phyloP scores from a whole-genome alignment of 2,329 filamentous ascomycete species.

The Aspergillus tamarii region DNA sequence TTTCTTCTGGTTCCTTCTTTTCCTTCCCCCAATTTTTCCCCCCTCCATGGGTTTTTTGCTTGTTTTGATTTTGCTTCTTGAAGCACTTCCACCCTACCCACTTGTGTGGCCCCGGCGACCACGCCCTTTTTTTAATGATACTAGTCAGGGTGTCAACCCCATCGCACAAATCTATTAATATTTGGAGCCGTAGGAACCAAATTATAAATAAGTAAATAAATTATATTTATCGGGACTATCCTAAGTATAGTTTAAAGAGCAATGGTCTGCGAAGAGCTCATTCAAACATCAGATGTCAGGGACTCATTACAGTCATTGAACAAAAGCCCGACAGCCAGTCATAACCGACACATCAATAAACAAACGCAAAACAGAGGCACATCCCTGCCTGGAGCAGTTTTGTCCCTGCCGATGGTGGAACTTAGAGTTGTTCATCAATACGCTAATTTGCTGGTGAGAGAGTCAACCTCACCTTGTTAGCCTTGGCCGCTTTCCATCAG shows the following conservation, averaged over 20 bases:
- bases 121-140: slow-evolving; percentile 12
- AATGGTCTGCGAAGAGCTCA: not conserved
- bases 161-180: slow-evolving; percentile 23
- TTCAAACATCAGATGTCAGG: not conserved
- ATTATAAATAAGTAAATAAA: not conserved
- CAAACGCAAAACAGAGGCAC: not conserved
- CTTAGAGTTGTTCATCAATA: not conserved
- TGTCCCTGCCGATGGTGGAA: not conserved
- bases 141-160: slow-evolving; percentile 22
- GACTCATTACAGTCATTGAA: not conserved
- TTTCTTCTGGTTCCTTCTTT: not conserved
- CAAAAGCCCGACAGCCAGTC: not conserved
- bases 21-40: slow-evolving; percentile 1
- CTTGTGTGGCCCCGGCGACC: slow-evolving; percentile 38
- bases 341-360: not conserved
- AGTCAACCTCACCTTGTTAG: not conserved
- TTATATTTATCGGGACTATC: not conserved
- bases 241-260: not conserved
- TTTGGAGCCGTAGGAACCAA: not conserved
- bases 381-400: slow-evolving; percentile 1
- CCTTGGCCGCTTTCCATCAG: not conserved
- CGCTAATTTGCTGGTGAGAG: not conserved
- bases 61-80: slow-evolving; percentile 44
- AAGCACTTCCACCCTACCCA: slow-evolving; percentile 26
- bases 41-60: slow-evolving; percentile 31